Evolutionary conservation across 2,329 filamentous ascomycete genomes (phyloP).

Genomic region (Huntiella savannae): DNA sequence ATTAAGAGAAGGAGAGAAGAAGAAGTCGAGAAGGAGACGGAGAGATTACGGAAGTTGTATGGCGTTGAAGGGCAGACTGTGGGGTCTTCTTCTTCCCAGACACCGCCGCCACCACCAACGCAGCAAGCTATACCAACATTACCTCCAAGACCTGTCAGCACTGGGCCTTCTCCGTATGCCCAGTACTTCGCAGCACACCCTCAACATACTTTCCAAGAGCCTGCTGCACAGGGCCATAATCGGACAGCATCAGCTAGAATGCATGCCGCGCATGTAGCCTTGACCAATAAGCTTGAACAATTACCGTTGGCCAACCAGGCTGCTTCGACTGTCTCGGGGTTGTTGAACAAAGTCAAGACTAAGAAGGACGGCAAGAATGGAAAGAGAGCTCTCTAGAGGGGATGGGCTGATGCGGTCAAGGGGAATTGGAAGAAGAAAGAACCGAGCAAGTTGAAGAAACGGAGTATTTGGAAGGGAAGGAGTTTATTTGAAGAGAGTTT

Average conservation of each 20-base stretch:
- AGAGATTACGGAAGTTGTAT: constrained; percentile 51
- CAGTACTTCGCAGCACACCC: constrained; percentile 14
- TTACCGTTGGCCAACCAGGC: constrained; percentile 13
- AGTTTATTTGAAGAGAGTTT: too few species aligned
- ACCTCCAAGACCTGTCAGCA: constrained; percentile 28
- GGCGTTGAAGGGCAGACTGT: constrained; percentile 32
- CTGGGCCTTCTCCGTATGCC: constrained; percentile 15
- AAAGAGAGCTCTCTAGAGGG: constrained; percentile 30
- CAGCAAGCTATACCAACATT: constrained; percentile 10
- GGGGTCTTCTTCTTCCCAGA: constrained; percentile 14
- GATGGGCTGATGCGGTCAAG: not conserved
- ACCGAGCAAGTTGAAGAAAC: too few species aligned
- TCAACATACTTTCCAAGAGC: constrained; percentile 12
- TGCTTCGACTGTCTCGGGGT: constrained; percentile 27
- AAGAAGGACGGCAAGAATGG: constrained; percentile 21
- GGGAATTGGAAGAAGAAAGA: too few species aligned
- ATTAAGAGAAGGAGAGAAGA: constrained; percentile 59
- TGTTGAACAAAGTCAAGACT: constrained; percentile 21
- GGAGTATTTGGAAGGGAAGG: too few species aligned
- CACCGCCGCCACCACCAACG: constrained; percentile 16
- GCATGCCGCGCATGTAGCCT: not conserved
- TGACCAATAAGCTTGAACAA: constrained; percentile 2
- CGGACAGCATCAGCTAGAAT: not conserved
- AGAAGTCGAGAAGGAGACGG: constrained; percentile 66
- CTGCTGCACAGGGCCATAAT: constrained; percentile 13